These are phyloP conservation scores for Cryptosporidium ryanae DNA, from an alignment of 169 alveolate genomes.

Conservation along the genomic window DNA sequence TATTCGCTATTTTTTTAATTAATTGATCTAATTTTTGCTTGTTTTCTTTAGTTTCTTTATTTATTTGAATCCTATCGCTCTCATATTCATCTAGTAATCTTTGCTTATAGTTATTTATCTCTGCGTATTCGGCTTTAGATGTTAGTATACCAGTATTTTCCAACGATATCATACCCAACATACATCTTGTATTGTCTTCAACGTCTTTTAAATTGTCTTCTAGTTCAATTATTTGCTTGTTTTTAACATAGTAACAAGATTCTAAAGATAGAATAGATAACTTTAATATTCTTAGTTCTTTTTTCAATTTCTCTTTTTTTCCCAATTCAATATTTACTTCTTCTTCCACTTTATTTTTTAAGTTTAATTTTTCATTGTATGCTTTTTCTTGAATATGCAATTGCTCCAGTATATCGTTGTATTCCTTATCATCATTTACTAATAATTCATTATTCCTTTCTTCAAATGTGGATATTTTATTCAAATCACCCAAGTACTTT, in stretches of 20 bases:
- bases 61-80: conserved; percentile 1
- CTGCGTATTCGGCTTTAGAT: conserved; percentile 18
- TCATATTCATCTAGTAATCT: conserved; percentile 4
- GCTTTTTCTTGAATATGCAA: not conserved
- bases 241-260: conserved; percentile 28
- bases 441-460: conserved; percentile 7
- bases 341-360: conserved; percentile 7
- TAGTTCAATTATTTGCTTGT: not conserved
- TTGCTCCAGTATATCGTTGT: not conserved
- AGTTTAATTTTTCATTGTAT: not conserved
- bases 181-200: conserved; percentile 56
- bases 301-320: conserved; percentile 26
- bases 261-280: conserved; percentile 21
- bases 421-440: not conserved
- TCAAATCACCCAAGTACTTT: too few relatives aligned
- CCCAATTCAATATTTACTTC: not conserved
- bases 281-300: conserved; percentile 6
- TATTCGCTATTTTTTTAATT: conserved; percentile 21
- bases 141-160: conserved; percentile 49
- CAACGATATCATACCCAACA: conserved; percentile 46
- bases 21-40: conserved; percentile 10
- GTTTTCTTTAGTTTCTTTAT: not conserved
- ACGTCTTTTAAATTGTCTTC: conserved; percentile 37
- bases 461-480: not conserved
- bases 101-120: conserved; percentile 19